Percentiles rank a stretch among this genome's conserved stretches.
Evolutionary conservation across 225 moss, liverwort and hornwort species (phyloP).

Genomic region (Straminergon stramineum): DNA sequence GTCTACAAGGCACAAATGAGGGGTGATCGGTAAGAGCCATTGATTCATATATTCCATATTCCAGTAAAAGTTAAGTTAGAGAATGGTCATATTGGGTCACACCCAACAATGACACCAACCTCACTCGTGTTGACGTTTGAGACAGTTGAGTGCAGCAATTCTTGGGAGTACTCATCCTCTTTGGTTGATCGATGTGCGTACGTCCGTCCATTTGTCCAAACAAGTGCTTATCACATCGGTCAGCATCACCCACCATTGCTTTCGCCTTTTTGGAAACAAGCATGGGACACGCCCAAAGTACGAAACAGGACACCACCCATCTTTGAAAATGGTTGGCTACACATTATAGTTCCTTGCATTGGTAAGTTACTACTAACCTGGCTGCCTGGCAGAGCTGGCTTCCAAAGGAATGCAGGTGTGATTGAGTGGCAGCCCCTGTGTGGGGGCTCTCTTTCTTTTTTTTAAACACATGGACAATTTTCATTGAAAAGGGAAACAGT

Average conservation of each 20-base stretch:
- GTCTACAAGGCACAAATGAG: too few relatives aligned
- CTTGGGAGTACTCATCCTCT: neutral
- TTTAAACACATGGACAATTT: too few relatives aligned
- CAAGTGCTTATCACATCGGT: neutral
- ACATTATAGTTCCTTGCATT: neutral
- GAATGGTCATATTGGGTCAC: neutral
- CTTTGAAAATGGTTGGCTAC: neutral
- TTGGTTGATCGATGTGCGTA: neutral
- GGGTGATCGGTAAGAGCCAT: neutral
- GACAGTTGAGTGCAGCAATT: neutral
- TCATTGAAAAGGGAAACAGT: too few relatives aligned
- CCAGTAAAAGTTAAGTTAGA: neutral
- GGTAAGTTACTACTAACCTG: neutral
- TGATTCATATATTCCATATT: too few relatives aligned
- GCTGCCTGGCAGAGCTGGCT: neutral
- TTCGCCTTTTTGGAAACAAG: neutral
- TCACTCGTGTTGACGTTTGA: neutral
- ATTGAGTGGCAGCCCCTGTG: too few relatives aligned
- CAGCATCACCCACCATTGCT: conserved; percentile 3
- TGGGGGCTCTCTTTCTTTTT: too few relatives aligned
- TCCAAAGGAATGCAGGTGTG: neutral
- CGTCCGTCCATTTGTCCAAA: neutral
- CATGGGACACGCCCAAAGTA: neutral
- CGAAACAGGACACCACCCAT: neutral
- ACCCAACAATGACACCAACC: neutral